phyloP scores from a whole-genome alignment of 441 rosid genomes.

The Gossypium laxum region DNA sequence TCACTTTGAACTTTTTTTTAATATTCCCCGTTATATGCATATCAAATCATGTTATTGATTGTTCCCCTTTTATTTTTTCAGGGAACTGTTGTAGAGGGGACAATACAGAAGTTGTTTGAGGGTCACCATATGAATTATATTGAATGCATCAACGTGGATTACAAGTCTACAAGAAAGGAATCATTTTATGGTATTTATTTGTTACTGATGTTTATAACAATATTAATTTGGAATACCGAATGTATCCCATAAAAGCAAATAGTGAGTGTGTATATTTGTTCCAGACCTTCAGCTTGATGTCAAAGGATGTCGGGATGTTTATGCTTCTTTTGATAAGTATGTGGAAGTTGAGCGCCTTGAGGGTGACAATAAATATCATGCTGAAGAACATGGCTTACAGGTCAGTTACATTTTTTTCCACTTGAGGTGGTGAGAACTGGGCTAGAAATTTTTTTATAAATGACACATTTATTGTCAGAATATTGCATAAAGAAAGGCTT shows the following conservation, averaged over 20 bases:
- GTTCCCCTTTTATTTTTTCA: slow-evolving; percentile 17
- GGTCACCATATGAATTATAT: slow-evolving; percentile 92
- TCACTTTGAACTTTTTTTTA: not conserved
- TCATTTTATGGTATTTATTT: slow-evolving; percentile 65
- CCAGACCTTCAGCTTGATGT: slow-evolving; percentile 97
- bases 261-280: slow-evolving; percentile 8
- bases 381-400: slow-evolving; percentile 89
- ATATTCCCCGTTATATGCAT: not conserved
- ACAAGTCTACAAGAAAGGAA: slow-evolving; percentile 85
- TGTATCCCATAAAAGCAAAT: not conserved
- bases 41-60: slow-evolving; percentile 9
- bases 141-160: slow-evolving; percentile 86
- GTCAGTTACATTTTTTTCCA: slow-evolving; percentile 25
- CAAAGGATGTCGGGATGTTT: slow-evolving; percentile 89
- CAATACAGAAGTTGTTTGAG: slow-evolving; percentile 81
- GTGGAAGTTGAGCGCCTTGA: slow-evolving; percentile 95
- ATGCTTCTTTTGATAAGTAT: slow-evolving; percentile 92
- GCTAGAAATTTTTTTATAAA: not conserved
- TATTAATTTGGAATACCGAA: not conserved
- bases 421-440: not conserved
- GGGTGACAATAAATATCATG: slow-evolving; percentile 91
- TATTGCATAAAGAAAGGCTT: not conserved
- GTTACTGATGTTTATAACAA: not conserved
- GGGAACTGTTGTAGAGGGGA: slow-evolving; percentile 97
- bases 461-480: not conserved